Evolutionary conservation across 2,329 filamentous ascomycete genomes (phyloP), one percentile per base, ranked within the genome.

Genomic region (Beauveria brongniartii): DNA sequence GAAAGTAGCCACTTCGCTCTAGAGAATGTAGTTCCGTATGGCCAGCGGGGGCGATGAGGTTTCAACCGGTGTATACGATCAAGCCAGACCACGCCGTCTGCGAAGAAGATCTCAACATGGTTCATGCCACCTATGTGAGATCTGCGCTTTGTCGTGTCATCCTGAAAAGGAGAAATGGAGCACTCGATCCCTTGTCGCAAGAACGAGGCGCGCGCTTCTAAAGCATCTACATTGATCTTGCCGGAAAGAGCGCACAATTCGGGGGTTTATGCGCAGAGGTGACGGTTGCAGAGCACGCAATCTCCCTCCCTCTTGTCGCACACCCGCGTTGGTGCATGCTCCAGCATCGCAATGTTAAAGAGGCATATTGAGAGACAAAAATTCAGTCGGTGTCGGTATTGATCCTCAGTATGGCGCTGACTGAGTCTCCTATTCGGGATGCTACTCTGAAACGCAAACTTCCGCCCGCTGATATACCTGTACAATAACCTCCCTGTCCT

Each of bases 61-160:
- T 78, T 75, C 60, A 65, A 69, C 60, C 73, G 71, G 53, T 73
- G 74, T 55, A 78, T 71, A 16, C 76, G 71, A 18, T 74, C 74
- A 3, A 79, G 67, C 77, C 76, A 79, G 50, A 63, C 68, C 20
- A 76, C 63, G 44, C 73, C 73, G 64, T 79, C 77, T 3, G 76
- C 70, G 62, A 80, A 80, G 5, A 52, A 56, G 55, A 80, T 65
- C 30, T 75, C 71, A 47, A 76, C 63, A 62, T 79, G 79, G 63
- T 80, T 78, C 72, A 74, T 76, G 2, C 75, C 74, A 1, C 75
- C 75, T 72, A 79, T 79, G 0, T 77, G 69, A 5, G 73, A 73
- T 40, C 65, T 71, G 44, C 67, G 69, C 20, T 63, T 72, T 4
- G 63, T 64, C 64, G 65, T 66, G 59, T 76, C 69, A 68, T 77